These are phyloP conservation scores for Fusarium coicis DNA, from an alignment of 2,329 filamentous ascomycete genomes.

Conservation along the genomic window DNA sequence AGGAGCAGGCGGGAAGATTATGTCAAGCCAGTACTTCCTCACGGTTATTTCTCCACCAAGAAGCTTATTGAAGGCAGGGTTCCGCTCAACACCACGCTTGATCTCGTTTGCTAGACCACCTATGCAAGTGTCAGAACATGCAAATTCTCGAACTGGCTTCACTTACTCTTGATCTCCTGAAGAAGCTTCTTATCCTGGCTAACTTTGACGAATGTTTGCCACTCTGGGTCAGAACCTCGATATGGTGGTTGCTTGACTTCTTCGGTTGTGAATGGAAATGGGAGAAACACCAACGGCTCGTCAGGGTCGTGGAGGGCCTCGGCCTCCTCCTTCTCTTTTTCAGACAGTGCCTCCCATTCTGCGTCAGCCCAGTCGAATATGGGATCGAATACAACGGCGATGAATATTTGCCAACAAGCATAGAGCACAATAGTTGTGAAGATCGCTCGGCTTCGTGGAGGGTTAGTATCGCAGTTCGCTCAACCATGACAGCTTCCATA, in stretches of 20 bases:
- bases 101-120: constrained; percentile 50
- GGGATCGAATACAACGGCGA: constrained; percentile 58
- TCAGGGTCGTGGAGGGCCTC: constrained; percentile 56
- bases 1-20: constrained; percentile 68
- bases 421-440: constrained; percentile 50
- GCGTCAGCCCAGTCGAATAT: constrained; percentile 56
- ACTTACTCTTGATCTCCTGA: constrained; percentile 59
- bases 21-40: constrained; percentile 67
- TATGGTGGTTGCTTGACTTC: constrained; percentile 62
- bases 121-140: constrained; percentile 32
- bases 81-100: constrained; percentile 52
- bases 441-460: constrained; percentile 39
- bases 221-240: constrained; percentile 69
- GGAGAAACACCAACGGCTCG: constrained; percentile 65
- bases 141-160: neutral
- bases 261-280: constrained; percentile 69
- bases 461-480: constrained; percentile 18
- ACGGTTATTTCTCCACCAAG: constrained; percentile 61
- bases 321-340: constrained; percentile 56
- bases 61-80: constrained; percentile 53
- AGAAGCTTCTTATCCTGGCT: constrained; percentile 62
- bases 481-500: neutral
- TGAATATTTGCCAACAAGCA: constrained; percentile 57
- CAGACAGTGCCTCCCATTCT: constrained; percentile 55
- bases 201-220: constrained; percentile 69